These are phyloP conservation scores for Scutellospora calospora DNA, from an alignment of 371 early-diverging fungal genomes.

Conservation along the genomic window DNA sequence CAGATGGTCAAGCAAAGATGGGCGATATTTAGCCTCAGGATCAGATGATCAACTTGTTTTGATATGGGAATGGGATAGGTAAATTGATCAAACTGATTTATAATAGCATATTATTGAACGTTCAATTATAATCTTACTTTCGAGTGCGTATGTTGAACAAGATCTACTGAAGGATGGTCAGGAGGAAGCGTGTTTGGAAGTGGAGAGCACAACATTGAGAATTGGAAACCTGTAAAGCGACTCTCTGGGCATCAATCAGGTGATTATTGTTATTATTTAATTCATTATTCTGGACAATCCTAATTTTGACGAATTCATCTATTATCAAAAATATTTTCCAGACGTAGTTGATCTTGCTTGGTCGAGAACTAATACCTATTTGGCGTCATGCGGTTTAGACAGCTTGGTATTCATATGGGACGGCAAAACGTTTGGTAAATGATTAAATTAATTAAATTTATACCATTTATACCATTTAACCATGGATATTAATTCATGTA, in stretches of 20 bases:
- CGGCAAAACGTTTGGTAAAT: slow-evolving; percentile 78
- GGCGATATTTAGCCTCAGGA: slow-evolving; percentile 86
- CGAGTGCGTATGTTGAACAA: not conserved
- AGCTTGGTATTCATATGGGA: slow-evolving; percentile 88
- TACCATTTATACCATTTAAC: no score
- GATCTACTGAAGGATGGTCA: slow-evolving; percentile 54
- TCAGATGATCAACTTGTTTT: slow-evolving; percentile 91
- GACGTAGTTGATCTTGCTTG: slow-evolving; percentile 95
- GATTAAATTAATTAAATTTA: not conserved
- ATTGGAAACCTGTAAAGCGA: slow-evolving; percentile 81
- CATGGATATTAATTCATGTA: not conserved
- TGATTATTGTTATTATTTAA: slow-evolving; percentile 45
- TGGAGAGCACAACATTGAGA: slow-evolving; percentile 68
- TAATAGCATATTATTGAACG: no score
- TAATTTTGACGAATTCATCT: not conserved
- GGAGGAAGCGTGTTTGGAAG: slow-evolving; percentile 65
- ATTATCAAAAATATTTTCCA: slow-evolving; percentile 39
- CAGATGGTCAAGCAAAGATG: slow-evolving; percentile 80
- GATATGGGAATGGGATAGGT: slow-evolving; percentile 89
- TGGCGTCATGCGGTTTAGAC: slow-evolving; percentile 95
- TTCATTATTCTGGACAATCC: no score
- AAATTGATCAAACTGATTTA: slow-evolving; percentile 31
- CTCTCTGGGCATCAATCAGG: slow-evolving; percentile 94
- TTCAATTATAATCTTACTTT: not conserved
- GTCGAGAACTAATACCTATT: slow-evolving; percentile 87